Conservation (phyloP, 2,329 filamentous ascomycete species). For the Nothophaeocryptopus gaeumannii region DNA sequence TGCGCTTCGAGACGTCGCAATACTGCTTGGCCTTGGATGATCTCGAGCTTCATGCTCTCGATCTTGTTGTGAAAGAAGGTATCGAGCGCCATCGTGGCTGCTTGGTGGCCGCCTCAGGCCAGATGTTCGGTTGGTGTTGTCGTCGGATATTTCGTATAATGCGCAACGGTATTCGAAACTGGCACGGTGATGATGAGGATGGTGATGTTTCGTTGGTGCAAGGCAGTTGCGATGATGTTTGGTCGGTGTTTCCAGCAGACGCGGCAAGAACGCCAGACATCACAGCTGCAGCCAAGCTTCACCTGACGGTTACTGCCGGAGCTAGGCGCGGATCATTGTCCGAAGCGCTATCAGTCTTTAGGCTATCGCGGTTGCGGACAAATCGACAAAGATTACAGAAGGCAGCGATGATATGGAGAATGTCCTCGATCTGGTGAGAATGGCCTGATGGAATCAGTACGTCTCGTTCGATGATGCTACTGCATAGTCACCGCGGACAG, state of each 20-base stretch:
- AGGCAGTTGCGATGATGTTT: constrained; percentile 4
- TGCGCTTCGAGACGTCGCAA: constrained; percentile 93
- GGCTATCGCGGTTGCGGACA: too few relatives aligned
- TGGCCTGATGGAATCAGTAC: too few relatives aligned
- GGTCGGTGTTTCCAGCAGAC: constrained; percentile 2
- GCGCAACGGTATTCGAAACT: neutral
- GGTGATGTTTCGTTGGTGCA: constrained; percentile 8
- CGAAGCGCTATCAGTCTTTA: too few relatives aligned
- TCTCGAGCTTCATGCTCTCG: constrained; percentile 99
- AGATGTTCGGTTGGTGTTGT: neutral
- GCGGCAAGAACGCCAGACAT: neutral
- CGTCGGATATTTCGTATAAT: neutral
- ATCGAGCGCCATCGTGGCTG: constrained; percentile 86
- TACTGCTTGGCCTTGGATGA: constrained; percentile 96
- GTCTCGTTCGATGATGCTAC: too few relatives aligned
- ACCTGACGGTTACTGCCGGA: neutral
- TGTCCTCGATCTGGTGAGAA: too few relatives aligned
- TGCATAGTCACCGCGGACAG: too few relatives aligned
- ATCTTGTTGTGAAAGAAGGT: constrained; percentile 99
- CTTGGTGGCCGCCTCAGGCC: constrained; percentile 6
- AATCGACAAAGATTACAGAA: too few relatives aligned
- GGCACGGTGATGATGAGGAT: constrained; percentile 4
- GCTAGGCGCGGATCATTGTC: neutral
- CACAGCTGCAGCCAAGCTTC: too few relatives aligned
- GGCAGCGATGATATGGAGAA: too few relatives aligned